These are phyloP conservation scores for Mrakiaceae sp. DNA, from an alignment of 1,284 basidiomycete genomes.

Conservation along the genomic window DNA sequence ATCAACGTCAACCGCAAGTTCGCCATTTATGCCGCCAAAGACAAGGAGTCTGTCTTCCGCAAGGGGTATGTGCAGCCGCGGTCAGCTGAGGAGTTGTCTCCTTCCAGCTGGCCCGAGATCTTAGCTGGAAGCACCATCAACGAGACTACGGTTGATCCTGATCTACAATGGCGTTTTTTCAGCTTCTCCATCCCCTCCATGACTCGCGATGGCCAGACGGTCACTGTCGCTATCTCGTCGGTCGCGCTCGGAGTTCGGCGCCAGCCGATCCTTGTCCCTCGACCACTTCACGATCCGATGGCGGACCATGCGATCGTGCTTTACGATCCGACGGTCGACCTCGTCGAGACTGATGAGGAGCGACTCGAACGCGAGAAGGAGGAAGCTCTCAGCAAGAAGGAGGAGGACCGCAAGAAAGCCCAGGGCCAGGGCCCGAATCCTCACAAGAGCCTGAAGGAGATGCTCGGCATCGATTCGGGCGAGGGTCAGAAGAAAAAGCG, in stretches of 20 bases:
- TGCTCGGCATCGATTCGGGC: slow-evolving; percentile 57
- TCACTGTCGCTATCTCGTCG: slow-evolving; percentile 55
- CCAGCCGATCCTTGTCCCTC: slow-evolving; percentile 68
- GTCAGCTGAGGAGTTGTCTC: background rate
- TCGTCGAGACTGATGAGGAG: slow-evolving; percentile 75
- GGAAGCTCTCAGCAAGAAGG: slow-evolving; percentile 51
- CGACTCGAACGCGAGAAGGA: slow-evolving; percentile 29
- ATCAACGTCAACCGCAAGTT: slow-evolving; percentile 53
- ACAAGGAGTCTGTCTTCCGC: slow-evolving; percentile 7
- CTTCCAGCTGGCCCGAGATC: background rate
- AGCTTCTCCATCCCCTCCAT: slow-evolving; percentile 83
- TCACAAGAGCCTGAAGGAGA: slow-evolving; percentile 76
- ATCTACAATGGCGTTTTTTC: background rate
- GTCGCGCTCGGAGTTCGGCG: slow-evolving; percentile 78
- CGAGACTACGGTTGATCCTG: background rate
- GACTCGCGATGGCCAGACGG: slow-evolving; percentile 62
- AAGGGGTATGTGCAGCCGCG: background rate
- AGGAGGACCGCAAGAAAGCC: slow-evolving; percentile 54
- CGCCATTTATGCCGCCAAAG: slow-evolving; percentile 70
- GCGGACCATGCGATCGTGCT: slow-evolving; percentile 94
- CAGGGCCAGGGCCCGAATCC: slow-evolving; percentile 56
- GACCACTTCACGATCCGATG: slow-evolving; percentile 94
- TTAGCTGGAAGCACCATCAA: background rate
- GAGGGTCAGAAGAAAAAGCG: slow-evolving; percentile 50
- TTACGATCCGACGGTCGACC: slow-evolving; percentile 93